Evolutionary conservation across 768 basidiomycete genomes (phyloP).

Genomic region (Pleurotus platypus): DNA sequence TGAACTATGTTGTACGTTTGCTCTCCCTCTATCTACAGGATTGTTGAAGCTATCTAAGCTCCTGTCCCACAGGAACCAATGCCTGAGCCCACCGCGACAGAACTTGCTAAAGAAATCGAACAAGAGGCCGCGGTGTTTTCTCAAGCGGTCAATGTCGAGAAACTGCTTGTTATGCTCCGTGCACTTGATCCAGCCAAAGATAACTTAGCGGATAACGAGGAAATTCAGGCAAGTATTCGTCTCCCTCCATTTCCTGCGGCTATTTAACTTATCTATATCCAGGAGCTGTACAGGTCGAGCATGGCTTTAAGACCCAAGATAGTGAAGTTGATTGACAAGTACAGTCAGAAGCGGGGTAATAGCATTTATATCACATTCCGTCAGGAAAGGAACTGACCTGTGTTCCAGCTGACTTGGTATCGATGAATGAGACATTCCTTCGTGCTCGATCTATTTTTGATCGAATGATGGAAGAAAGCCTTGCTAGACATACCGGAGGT

Average conservation of each 20-base stretch:
- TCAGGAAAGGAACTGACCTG: slow-evolving; percentile 21
- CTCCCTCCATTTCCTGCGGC: neutral
- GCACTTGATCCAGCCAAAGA: slow-evolving; percentile 72
- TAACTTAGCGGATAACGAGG: slow-evolving; percentile 87
- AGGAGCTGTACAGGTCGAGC: slow-evolving; percentile 88
- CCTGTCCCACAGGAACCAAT: slow-evolving; percentile 59
- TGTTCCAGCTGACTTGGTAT: slow-evolving; percentile 77
- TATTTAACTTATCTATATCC: neutral
- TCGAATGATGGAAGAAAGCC: slow-evolving; percentile 88
- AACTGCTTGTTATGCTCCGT: slow-evolving; percentile 70
- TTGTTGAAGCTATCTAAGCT: neutral
- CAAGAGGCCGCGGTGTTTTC: slow-evolving; percentile 87
- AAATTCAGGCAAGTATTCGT: slow-evolving; percentile 59
- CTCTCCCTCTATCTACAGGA: slow-evolving; percentile 1
- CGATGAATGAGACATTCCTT: slow-evolving; percentile 93
- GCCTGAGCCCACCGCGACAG: slow-evolving; percentile 76
- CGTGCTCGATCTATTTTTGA: slow-evolving; percentile 89
- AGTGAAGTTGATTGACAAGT: slow-evolving; percentile 94
- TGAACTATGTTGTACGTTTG: slow-evolving; percentile 85
- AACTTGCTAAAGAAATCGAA: slow-evolving; percentile 79
- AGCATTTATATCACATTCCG: slow-evolving; percentile 6
- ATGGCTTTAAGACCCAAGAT: slow-evolving; percentile 93
- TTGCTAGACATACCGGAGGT: slow-evolving; percentile 72
- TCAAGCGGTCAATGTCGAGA: slow-evolving; percentile 83
- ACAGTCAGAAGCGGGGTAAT: slow-evolving; percentile 83